Evolutionary conservation across 495 filamentous ascomycete species (phyloP).

Genomic region (Penicillium coprophilum): DNA sequence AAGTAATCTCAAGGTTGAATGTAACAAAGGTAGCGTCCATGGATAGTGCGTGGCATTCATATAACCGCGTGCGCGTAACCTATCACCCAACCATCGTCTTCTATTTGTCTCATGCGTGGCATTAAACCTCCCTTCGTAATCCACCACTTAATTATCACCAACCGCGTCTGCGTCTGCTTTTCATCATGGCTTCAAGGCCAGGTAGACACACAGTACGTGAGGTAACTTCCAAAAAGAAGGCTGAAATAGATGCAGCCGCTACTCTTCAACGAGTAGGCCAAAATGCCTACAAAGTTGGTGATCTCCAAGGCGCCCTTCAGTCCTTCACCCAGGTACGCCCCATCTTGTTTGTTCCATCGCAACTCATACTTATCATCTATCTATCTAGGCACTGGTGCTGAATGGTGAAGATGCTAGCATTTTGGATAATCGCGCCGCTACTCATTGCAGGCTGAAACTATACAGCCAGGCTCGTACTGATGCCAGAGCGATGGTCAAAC

Average conservation of each 20-base stretch:
- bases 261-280: constrained; percentile 39
- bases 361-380: background rate
- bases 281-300: constrained; percentile 40
- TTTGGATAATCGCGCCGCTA: constrained; percentile 61
- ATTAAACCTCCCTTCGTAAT: background rate
- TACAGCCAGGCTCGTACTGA: constrained; percentile 57
- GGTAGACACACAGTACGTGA: background rate
- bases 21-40: background rate
- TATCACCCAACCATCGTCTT: background rate
- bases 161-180: background rate
- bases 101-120: background rate
- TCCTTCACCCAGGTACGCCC: constrained; percentile 44
- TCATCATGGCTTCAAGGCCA: constrained; percentile 4
- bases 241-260: constrained; percentile 9
- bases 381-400: constrained; percentile 37
- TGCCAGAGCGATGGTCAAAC: constrained; percentile 58
- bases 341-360: background rate
- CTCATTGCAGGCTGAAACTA: constrained; percentile 56
- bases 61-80: background rate
- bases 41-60: background rate
- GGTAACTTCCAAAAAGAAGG: background rate
- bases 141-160: constrained; percentile 4
- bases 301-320: constrained; percentile 41
- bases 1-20: background rate
- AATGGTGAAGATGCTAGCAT: constrained; percentile 41